phyloP scores from a whole-genome alignment of 352 stramenopile species.

The Salisapilia sapeloensis region DNA sequence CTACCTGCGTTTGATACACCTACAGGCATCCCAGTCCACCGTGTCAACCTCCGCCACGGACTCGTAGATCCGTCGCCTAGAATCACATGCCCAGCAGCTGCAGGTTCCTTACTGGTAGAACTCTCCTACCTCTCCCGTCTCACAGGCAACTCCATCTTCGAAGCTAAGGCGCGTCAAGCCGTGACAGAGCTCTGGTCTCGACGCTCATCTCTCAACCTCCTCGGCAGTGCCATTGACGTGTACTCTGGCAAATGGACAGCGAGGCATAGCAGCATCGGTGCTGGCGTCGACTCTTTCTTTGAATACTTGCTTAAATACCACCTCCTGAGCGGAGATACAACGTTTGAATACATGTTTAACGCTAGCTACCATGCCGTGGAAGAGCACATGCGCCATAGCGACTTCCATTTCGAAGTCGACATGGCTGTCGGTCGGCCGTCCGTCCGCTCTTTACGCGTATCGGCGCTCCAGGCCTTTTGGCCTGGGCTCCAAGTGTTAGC shows the following conservation, averaged over 20 bases:
- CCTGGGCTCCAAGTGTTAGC: slow-evolving; percentile 90
- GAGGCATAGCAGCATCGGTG: slow-evolving; percentile 73
- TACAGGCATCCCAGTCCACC: slow-evolving; percentile 91
- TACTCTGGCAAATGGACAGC: slow-evolving; percentile 68
- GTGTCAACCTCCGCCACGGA: slow-evolving; percentile 85
- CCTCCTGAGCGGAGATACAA: slow-evolving; percentile 86
- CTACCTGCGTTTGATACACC: slow-evolving; percentile 92
- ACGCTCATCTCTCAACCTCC: slow-evolving; percentile 71
- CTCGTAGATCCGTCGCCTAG: slow-evolving; percentile 54
- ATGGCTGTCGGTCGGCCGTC: slow-evolving; percentile 54
- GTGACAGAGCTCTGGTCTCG: slow-evolving; percentile 67
- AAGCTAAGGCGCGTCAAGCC: slow-evolving; percentile 32
- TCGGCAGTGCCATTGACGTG: slow-evolving; percentile 92
- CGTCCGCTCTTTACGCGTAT: slow-evolving; percentile 46
- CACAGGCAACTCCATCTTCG: slow-evolving; percentile 31
- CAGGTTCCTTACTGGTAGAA: slow-evolving; percentile 93
- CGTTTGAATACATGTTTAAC: slow-evolving; percentile 88
- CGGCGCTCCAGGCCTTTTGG: slow-evolving; percentile 93
- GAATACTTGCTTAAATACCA: slow-evolving; percentile 98
- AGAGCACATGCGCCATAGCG: slow-evolving; percentile 48
- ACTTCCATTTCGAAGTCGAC: slow-evolving; percentile 75
- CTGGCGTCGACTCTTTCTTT: slow-evolving; percentile 94
- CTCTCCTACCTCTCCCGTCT: slow-evolving; percentile 89
- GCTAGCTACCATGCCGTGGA: slow-evolving; percentile 63
- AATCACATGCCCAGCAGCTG: slow-evolving; percentile 89